Evolutionary conservation across 1,284 basidiomycete species (phyloP).

Genomic region (Trametes versicolor): DNA sequence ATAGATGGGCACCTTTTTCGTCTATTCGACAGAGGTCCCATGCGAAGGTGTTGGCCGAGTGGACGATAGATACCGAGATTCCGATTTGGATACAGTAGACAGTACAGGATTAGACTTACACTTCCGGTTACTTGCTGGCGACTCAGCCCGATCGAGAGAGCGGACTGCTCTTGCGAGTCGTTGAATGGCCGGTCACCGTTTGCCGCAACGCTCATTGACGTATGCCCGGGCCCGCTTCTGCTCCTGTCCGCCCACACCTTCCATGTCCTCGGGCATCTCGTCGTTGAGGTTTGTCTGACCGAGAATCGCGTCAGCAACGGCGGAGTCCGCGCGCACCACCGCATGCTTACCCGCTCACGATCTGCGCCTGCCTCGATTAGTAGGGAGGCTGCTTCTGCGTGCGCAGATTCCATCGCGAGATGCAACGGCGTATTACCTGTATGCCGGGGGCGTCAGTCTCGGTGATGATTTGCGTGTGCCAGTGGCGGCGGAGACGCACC

Average conservation of each 20-base stretch:
- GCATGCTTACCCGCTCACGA: slow-evolving; percentile 75
- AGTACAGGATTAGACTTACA: slow-evolving; percentile 24
- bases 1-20: slow-evolving; percentile 9
- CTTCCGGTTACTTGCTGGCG: slow-evolving; percentile 17
- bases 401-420: slow-evolving; percentile 93
- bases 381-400: slow-evolving; percentile 88
- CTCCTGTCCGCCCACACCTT: slow-evolving; percentile 89
- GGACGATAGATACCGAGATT: slow-evolving; percentile 18
- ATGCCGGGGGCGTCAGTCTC: slow-evolving; percentile 13
- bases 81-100: slow-evolving; percentile 18
- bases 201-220: slow-evolving; percentile 76
- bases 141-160: slow-evolving; percentile 22
- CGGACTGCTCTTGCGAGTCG: slow-evolving; percentile 2
- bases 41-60: slow-evolving; percentile 6
- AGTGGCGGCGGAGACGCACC: slow-evolving; percentile 56
- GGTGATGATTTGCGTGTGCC: slow-evolving; percentile 13
- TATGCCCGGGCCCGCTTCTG: slow-evolving; percentile 82
- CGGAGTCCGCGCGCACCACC: no score
- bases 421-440: slow-evolving; percentile 95
- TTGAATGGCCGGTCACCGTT: slow-evolving; percentile 32
- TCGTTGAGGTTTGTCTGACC: slow-evolving; percentile 80
- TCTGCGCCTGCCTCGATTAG: slow-evolving; percentile 95
- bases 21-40: slow-evolving; percentile 4
- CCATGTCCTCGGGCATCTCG: slow-evolving; percentile 85
- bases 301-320: slow-evolving; percentile 5